Evolutionary conservation across 495 filamentous ascomycete species (phyloP).

Genomic region (Saxophila tyrrhenica): DNA sequence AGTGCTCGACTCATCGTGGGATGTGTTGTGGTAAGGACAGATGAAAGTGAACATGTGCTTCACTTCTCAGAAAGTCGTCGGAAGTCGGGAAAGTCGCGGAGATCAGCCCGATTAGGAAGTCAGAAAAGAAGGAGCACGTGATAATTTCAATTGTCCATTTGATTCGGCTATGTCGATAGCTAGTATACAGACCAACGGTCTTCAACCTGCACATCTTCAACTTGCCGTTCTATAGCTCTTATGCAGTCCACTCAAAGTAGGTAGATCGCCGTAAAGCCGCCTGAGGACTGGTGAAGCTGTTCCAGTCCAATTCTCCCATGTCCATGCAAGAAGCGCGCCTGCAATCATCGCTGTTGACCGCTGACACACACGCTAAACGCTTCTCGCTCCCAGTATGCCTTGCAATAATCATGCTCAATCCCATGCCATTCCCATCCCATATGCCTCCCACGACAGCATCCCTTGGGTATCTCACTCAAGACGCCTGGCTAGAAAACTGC

Average conservation of each 20-base stretch:
- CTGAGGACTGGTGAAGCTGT: too few species aligned
- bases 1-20: neutral
- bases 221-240: too few species aligned
- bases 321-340: too few species aligned
- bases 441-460: neutral
- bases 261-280: too few species aligned
- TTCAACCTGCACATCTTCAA: too few species aligned
- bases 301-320: too few species aligned
- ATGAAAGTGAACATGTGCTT: neutral
- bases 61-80: neutral
- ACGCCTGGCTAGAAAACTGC: neutral
- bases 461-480: neutral
- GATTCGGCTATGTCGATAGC: neutral
- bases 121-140: neutral
- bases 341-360: too few species aligned
- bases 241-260: too few species aligned
- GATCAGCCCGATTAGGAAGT: too few species aligned
- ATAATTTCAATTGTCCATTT: neutral
- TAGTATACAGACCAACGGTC: too few species aligned
- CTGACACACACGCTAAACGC: too few species aligned
- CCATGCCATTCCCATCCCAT: neutral
- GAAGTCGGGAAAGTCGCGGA: neutral
- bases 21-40: slow-evolving; percentile 5
- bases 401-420: neutral
- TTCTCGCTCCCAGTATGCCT: too few species aligned